Percentiles rank a stretch among this genome's conserved stretches.
phyloP scores from a whole-genome alignment of 2,329 filamentous ascomycete species.

The Trichoderma cornu-damae region DNA sequence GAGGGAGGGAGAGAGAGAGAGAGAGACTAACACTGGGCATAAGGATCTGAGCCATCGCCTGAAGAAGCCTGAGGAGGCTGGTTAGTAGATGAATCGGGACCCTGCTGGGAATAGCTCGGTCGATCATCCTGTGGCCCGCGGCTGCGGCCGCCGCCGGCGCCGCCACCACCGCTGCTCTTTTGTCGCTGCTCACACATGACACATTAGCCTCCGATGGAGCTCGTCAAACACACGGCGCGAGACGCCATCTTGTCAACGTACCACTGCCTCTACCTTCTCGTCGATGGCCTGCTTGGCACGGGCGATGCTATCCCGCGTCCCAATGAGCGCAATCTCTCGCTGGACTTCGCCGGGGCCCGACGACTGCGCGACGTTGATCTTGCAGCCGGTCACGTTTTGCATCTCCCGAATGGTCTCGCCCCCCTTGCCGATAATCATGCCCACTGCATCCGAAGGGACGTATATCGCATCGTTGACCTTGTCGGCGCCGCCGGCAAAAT shows the following conservation, averaged over 20 bases:
- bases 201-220: constrained; percentile 29
- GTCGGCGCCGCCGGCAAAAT: constrained; percentile 45
- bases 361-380: constrained; percentile 87
- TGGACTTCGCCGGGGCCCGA: constrained; percentile 72
- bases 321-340: constrained; percentile 81
- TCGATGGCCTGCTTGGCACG: constrained; percentile 80
- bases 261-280: constrained; percentile 86
- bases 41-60: constrained; percentile 58
- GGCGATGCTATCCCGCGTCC: constrained; percentile 69
- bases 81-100: constrained; percentile 40
- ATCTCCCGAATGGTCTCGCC: constrained; percentile 93
- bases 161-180: constrained; percentile 48
- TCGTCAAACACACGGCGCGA: not conserved
- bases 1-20: too few species aligned
- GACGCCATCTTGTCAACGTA: constrained; percentile 44
- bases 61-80: constrained; percentile 41
- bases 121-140: constrained; percentile 42
- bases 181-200: constrained; percentile 38
- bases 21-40: constrained; percentile 63
- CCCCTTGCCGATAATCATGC: constrained; percentile 94
- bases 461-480: constrained; percentile 79
- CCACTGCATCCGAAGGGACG: constrained; percentile 85
- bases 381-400: constrained; percentile 81
- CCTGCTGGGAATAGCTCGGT: constrained; percentile 47
- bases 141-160: constrained; percentile 38